These are phyloP conservation scores for Aegilops umbellulata DNA, from an alignment of 176 grass and related monocot species.

Conservation along the genomic window DNA sequence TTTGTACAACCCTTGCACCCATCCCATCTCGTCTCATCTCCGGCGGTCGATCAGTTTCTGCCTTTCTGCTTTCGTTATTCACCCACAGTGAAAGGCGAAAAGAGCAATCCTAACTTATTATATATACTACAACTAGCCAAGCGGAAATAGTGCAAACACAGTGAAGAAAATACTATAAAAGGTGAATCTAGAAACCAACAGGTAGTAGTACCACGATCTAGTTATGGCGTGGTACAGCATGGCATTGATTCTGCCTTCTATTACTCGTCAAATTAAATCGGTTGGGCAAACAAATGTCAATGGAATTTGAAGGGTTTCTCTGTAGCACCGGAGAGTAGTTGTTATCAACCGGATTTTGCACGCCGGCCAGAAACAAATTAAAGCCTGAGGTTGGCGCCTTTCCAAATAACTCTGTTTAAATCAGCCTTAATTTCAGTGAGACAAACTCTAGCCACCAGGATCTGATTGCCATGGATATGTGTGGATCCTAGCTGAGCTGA, in stretches of 20 bases:
- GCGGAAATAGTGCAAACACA: neutral
- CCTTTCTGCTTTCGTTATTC: neutral
- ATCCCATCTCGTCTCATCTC: neutral
- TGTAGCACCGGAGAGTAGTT: neutral
- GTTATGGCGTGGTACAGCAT: neutral
- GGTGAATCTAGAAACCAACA: neutral
- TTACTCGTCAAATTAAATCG: constrained; percentile 27
- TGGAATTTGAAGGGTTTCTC: neutral
- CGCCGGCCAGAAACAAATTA: constrained; percentile 17
- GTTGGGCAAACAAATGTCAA: neutral
- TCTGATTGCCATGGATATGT: constrained; percentile 10
- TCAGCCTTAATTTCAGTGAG: neutral
- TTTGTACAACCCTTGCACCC: constrained; percentile 11
- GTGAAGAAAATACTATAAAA: neutral
- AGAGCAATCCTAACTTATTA: neutral
- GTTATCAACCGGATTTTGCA: neutral
- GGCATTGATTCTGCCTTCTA: neutral
- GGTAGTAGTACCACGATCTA: neutral
- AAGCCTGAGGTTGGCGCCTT: neutral
- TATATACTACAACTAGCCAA: neutral
- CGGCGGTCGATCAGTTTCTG: too few species aligned
- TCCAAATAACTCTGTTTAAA: neutral
- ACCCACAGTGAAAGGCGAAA: neutral
- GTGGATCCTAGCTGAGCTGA: constrained; percentile 1
- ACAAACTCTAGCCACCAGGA: constrained; percentile 36